These are phyloP conservation scores for Leishmania major DNA, from an alignment of 208 protist species.

Conservation along the genomic window DNA sequence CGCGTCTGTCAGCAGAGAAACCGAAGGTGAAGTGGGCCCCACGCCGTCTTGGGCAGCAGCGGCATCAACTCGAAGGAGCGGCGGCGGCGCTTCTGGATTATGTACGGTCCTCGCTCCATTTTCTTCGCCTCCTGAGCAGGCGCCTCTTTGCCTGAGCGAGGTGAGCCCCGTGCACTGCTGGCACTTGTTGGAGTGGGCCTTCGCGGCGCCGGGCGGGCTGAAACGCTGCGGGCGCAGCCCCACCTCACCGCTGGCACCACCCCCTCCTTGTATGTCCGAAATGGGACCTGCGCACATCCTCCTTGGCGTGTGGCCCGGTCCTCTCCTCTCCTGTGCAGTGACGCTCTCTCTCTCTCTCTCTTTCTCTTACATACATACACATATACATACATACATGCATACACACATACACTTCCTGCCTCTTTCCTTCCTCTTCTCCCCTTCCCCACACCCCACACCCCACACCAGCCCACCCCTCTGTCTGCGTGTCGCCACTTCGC, in stretches of 20 bases:
- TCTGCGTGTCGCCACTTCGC: not conserved
- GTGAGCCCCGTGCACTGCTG: not conserved
- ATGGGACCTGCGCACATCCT: no score
- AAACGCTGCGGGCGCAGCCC: no score
- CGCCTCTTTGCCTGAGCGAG: not conserved
- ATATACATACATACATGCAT: not conserved
- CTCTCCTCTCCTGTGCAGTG: no score
- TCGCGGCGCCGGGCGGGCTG: not conserved
- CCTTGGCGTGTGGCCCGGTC: no score
- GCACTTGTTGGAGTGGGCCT: not conserved
- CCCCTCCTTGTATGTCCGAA: no score
- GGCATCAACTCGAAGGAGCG: not conserved
- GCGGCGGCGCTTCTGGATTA: not conserved
- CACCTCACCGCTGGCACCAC: no score
- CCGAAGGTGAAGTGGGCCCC: not conserved
- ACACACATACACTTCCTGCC: not conserved
- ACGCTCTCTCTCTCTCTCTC: not conserved
- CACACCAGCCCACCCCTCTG: not conserved
- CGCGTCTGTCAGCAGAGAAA: not conserved
- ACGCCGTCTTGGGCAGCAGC: not conserved
- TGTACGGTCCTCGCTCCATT: not conserved
- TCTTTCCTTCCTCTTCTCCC: not conserved
- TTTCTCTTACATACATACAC: not conserved
- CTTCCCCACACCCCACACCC: not conserved
- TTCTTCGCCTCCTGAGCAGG: not conserved